A percentile compares a stretch with the other conserved stretches of the same genome.
These are phyloP conservation scores for Anthracocystis panici-leucophaei DNA, from an alignment of 1,284 basidiomycete genomes.

Conservation along the genomic window DNA sequence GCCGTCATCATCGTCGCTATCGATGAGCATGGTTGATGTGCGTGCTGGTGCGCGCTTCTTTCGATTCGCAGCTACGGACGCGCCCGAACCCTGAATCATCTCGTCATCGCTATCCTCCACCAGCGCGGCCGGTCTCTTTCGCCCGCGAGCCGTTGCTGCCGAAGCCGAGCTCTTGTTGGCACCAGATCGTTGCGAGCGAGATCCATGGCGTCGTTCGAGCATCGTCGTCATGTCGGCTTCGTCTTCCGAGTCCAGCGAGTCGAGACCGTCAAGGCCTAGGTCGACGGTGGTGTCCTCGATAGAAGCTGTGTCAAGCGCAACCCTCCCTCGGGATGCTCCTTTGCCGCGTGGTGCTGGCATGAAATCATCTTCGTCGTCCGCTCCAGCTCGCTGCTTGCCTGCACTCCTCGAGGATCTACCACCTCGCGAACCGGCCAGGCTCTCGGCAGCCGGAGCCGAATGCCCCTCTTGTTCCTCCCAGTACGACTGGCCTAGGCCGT, in stretches of 20 bases:
- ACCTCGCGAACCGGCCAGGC: neutral
- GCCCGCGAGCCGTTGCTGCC: constrained; percentile 8
- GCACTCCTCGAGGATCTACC: neutral
- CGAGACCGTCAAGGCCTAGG: constrained; percentile 27
- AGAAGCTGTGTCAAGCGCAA: constrained; percentile 26
- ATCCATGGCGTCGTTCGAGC: constrained; percentile 23
- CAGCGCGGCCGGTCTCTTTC: constrained; percentile 20
- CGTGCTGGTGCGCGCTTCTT: constrained; percentile 3
- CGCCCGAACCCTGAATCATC: neutral
- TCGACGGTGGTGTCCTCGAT: constrained; percentile 22
- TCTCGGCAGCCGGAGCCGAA: constrained; percentile 3
- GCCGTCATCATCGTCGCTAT: constrained; percentile 16
- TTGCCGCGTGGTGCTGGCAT: neutral
- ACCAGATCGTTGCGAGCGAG: constrained; percentile 11
- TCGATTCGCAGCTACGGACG: constrained; percentile 1
- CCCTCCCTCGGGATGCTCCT: constrained; percentile 4
- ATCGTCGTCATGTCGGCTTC: constrained; percentile 42
- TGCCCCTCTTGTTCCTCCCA: constrained; percentile 17
- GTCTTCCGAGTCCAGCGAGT: constrained; percentile 41
- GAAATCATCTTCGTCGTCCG: constrained; percentile 19
- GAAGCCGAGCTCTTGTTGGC: neutral
- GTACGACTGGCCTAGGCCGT: constrained; percentile 39
- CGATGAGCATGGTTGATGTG: constrained; percentile 9
- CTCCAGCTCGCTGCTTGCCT: neutral
- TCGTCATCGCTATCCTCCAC: constrained; percentile 37